A percentile compares a stretch with the other conserved stretches of the same genome.
phyloP scores from a whole-genome alignment of 2,329 filamentous ascomycete genomes.

The Nemania sp. region DNA sequence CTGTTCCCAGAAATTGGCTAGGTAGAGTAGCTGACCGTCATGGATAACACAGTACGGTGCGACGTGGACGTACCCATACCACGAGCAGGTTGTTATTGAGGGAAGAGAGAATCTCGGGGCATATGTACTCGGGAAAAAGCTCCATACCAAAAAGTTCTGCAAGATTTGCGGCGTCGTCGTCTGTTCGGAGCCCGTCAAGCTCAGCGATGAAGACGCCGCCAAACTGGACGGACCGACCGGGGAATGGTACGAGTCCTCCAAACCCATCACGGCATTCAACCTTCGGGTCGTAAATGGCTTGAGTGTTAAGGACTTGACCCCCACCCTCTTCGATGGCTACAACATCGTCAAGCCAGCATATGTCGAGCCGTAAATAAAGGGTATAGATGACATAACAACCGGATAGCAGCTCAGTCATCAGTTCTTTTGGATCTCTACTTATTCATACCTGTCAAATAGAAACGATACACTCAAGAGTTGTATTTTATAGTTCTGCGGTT shows the following conservation, averaged over 20 bases:
- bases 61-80: conserved; percentile 51
- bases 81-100: conserved; percentile 47
- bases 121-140: conserved; percentile 44
- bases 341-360: conserved; percentile 41
- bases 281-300: conserved; percentile 33
- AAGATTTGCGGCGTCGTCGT: conserved; percentile 53
- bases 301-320: conserved; percentile 31
- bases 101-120: conserved; percentile 46
- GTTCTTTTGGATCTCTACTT: background rate
- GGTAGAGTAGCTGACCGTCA: background rate
- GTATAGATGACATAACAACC: background rate
- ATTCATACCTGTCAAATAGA: background rate
- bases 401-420: background rate
- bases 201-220: conserved; percentile 45
- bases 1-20: background rate
- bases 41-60: conserved; percentile 44
- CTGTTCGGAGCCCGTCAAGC: conserved; percentile 38
- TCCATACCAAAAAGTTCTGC: conserved; percentile 53
- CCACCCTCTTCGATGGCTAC: conserved; percentile 26
- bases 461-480: background rate
- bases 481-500: background rate
- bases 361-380: conserved; percentile 36
- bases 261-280: conserved; percentile 37
- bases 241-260: conserved; percentile 20
- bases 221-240: conserved; percentile 38